phyloP scores from a whole-genome alignment of 306 rosid genomes.

The Cucumis cinereus region DNA sequence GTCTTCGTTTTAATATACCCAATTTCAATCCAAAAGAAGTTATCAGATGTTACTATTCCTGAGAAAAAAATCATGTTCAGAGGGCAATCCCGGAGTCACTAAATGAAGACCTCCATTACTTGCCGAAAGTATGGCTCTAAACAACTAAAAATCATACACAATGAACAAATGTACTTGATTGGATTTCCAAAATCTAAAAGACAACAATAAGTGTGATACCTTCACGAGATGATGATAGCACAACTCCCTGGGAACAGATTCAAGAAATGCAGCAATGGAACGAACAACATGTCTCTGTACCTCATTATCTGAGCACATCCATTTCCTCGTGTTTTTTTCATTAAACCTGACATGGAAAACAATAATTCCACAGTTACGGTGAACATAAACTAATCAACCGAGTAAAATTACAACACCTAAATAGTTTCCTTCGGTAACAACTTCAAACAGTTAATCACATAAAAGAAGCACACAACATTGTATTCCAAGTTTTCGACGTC shows the following conservation, averaged over 20 bases:
- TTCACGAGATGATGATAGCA: constrained; percentile 35
- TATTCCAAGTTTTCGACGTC: neutral
- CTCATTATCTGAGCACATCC: constrained; percentile 69
- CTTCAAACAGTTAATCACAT: neutral
- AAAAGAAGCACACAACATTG: neutral
- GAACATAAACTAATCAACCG: neutral
- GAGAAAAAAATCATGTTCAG: neutral
- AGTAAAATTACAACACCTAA: neutral
- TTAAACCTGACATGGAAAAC: constrained; percentile 19
- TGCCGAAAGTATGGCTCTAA: neutral
- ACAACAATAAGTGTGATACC: constrained; percentile 23
- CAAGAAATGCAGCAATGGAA: constrained; percentile 49
- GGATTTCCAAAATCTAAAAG: neutral
- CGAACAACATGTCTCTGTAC: constrained; percentile 59
- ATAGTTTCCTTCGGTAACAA: neutral
- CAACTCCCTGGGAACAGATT: constrained; percentile 36
- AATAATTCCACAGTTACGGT: neutral
- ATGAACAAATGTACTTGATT: neutral
- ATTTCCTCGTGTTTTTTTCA: constrained; percentile 34
- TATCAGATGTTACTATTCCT: neutral
- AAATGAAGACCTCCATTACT: too few species aligned
- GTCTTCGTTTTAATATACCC: neutral
- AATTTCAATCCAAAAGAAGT: neutral
- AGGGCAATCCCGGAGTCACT: too few species aligned
- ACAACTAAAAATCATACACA: neutral